Percentiles rank a stretch among this genome's conserved stretches.
Conservation (phyloP, 2,329 filamentous ascomycete species). For the Microascus cirrosus region DNA sequence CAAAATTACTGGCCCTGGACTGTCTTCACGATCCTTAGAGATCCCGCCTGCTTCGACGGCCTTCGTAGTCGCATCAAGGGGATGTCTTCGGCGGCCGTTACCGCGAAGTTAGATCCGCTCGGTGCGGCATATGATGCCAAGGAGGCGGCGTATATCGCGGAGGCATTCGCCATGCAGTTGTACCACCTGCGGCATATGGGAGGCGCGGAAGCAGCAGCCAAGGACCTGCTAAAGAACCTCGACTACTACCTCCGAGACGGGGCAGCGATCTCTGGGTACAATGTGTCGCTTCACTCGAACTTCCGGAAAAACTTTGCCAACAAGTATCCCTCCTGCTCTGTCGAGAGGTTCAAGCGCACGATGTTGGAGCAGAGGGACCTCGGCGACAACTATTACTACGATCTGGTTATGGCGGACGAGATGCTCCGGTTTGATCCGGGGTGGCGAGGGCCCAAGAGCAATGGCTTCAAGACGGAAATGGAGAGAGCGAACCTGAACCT, state of each 20-base stretch:
- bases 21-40: constrained; percentile 65
- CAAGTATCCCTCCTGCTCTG: constrained; percentile 61
- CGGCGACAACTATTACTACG: constrained; percentile 75
- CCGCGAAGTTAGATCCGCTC: constrained; percentile 41
- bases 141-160: constrained; percentile 72
- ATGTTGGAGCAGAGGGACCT: constrained; percentile 52
- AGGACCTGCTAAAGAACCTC: constrained; percentile 61
- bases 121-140: constrained; percentile 52
- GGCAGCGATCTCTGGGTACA: constrained; percentile 71
- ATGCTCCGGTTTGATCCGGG: constrained; percentile 67
- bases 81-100: constrained; percentile 39
- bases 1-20: constrained; percentile 97
- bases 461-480: constrained; percentile 72
- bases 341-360: constrained; percentile 75
- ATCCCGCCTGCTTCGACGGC: constrained; percentile 60
- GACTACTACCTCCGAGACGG: constrained; percentile 72
- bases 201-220: constrained; percentile 52
- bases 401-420: constrained; percentile 61
- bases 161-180: constrained; percentile 83
- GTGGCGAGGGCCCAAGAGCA: constrained; percentile 57
- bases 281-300: constrained; percentile 75
- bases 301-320: constrained; percentile 74
- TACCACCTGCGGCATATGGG: constrained; percentile 74
- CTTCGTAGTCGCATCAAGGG: constrained; percentile 59
- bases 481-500: constrained; percentile 81